A percentile compares a stretch with the other conserved stretches of the same genome.
Conservation (phyloP, 179 eudicot species). For the Spergularia azorica region DNA sequence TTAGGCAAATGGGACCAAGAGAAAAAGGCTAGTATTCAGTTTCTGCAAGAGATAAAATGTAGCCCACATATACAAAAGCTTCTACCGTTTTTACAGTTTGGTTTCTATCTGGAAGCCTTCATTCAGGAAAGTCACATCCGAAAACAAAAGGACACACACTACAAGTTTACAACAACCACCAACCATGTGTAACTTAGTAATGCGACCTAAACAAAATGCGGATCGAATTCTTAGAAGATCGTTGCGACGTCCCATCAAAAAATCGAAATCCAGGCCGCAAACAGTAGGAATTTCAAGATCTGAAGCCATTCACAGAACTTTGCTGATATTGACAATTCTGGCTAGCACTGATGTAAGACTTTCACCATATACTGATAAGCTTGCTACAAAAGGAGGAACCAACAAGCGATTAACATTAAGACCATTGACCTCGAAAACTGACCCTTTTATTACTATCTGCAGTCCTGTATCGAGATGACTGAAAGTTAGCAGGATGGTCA, state of each 20-base stretch:
- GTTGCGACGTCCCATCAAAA: slow-evolving; percentile 1
- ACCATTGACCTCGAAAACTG: slow-evolving; percentile 33
- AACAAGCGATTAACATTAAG: slow-evolving; percentile 9
- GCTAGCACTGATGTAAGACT: slow-evolving; percentile 10
- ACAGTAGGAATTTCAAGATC: background rate
- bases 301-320: background rate
- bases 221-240: background rate
- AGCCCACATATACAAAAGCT: background rate
- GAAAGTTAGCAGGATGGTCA: slow-evolving; percentile 40
- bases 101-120: background rate
- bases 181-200: slow-evolving; percentile 5
- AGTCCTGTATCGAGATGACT: slow-evolving; percentile 36
- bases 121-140: background rate
- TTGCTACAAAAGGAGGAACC: background rate
- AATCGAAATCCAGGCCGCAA: slow-evolving; percentile 2
- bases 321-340: background rate
- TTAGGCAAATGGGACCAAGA: background rate
- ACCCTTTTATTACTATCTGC: slow-evolving; percentile 36
- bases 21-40: background rate
- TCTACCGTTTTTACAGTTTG: slow-evolving; percentile 13
- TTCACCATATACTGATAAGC: slow-evolving; percentile 7
- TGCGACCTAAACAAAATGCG: slow-evolving; percentile 16
- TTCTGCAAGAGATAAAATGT: background rate
- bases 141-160: background rate
- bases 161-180: background rate